Evolutionary conservation across 192 early-diverging fungal species (phyloP), one percentile per base, ranked within the genome.

Genomic region (Phycomyces blakesleeanus): DNA sequence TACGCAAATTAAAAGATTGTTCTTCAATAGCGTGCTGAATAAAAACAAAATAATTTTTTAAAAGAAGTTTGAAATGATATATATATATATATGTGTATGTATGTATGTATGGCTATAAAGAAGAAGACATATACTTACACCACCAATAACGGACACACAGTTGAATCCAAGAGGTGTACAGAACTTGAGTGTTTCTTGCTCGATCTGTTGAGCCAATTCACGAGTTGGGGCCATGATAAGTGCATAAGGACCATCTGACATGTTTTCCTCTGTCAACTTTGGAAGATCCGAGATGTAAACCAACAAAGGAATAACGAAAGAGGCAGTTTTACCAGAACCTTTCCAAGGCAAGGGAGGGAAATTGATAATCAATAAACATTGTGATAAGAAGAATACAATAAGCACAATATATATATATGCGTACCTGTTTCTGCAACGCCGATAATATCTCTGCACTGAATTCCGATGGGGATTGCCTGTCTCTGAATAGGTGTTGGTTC

Each of bases 401-500:
- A n/a, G n/a, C n/a, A n/a, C n/a, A n/a, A n/a, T n/a, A n/a, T n/a
- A n/a, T n/a, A n/a, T n/a, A 18, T 65, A 16, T 49, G 10, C 39
- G 16, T 74, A 74, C 91, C 94, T 11, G 97, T 93, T 75, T 91
- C 89, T 16, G 92, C 92, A 56, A 93, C 86, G 53, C 92, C 91
- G 44, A 93, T 93, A 51, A 94, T 80, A 67, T 94, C 91, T 60
- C 92, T 86, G 73, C 93, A 91, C 79, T 92, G 83, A 34, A 99
- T 78, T 16, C 92, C 94, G 50, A 99, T 96, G 6, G 97, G 97
- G 47, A 98, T 97, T 5, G 92, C 92, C 74, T 98, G 96, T 42
- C 94, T 81, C 71, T 99, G 97, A 74, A 99, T 99, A 15, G 97
- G 96, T 8, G 97, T 93, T 8, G 97, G 97, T 42, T 95, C 91